Base-by-base conservation (phyloP, 148 eudicot species). In the Rheum nobile region DNA sequence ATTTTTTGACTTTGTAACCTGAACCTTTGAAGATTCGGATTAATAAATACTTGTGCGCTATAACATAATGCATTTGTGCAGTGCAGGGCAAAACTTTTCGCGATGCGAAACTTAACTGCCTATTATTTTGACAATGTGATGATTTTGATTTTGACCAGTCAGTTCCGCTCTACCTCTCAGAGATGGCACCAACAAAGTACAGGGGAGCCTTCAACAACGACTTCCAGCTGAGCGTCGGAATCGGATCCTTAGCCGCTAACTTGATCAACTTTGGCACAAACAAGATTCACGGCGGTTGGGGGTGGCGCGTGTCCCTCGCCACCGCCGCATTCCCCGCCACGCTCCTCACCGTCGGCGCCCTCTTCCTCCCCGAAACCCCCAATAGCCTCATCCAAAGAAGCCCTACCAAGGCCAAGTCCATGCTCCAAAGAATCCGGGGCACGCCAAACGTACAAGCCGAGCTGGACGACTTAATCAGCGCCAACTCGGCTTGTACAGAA, bases 181-280 rank as follows among this genome's bases (percentile, higher is more conserved):
- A 88, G 77, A 84, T 88, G 88, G 92, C 92, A 24, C 92, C 88
- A 2, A 61, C 88, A 4, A 81, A 75, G 41, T 80, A 77, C 72
- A 77, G 90, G 72, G 92, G 92, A 77, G 90, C 92, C 55, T 76
- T 88, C 79, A 88, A 80, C 86, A 83, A 46, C 31, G 81, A 88
- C 52, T 88, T 86, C 65, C 90, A 86, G 61, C 48, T 88, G 9
- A 67, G 83, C 54, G 75, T 88, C 2, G 79, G 79, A 8, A 50
- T 86, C 2, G 92, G 92, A 0, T 67, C 52, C 31, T 34, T 86
- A 17, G 44, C 37, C 0, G 90, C 90, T 1, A 76, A 52, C 74
- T 34, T 83, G 1, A 72, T 85, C 26, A 88, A 86, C 75, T 83
- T 69, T 43, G 84, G 82, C 6, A 83, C 84, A 3, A 19, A 21